Base-by-base conservation (phyloP, 176 grass and related monocot species). In the Aegilops tauschii region DNA sequence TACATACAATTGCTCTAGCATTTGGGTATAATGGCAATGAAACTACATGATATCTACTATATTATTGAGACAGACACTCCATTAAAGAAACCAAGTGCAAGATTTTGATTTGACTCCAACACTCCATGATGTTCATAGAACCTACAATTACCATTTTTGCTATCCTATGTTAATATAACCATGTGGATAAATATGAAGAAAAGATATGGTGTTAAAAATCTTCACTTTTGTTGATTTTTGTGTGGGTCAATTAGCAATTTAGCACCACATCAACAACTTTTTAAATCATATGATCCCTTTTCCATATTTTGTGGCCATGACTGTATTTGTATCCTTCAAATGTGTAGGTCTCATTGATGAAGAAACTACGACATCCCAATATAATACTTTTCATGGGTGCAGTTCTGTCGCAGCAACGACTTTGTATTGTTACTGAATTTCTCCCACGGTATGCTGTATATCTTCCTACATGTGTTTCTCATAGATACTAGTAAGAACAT, bases 301-400 rank as follows among this genome's bases (percentile, higher is more conserved):
- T 69, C 42, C 34, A 11, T 65, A 85, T 12, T 50, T 54, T 52
- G 4, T 66, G 20, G 42, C 34, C 40, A 65, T 65, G 28, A 16
- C 1, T 32, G 35, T 36, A 23, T 65, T 76, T 47, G 12, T 16
- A 17, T 79, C 20, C 13, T 79, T 87, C 59, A 45, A 37, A 76
- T 69, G 14, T 13, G 47, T 78, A 98, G 96, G 93, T 98, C 82
- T 94, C 93, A 23, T 52, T 98, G 75, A 96, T 98, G 96, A 98
- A 98, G 84, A 96, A 86, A 79, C 81, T 98, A 69, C 85, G 96
- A 0, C 92, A 98, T 94, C 96, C 96, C 72, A 98, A 98, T 74
- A 90, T 91, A 80, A 86, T 98, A 79, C 93, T 98, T 40, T 98
- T 98, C 84, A 98, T 98, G 96, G 96, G 96, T 68, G 93, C 90